phyloP scores from a whole-genome alignment of 331 rosid species.

The Dryas integrifolia region DNA sequence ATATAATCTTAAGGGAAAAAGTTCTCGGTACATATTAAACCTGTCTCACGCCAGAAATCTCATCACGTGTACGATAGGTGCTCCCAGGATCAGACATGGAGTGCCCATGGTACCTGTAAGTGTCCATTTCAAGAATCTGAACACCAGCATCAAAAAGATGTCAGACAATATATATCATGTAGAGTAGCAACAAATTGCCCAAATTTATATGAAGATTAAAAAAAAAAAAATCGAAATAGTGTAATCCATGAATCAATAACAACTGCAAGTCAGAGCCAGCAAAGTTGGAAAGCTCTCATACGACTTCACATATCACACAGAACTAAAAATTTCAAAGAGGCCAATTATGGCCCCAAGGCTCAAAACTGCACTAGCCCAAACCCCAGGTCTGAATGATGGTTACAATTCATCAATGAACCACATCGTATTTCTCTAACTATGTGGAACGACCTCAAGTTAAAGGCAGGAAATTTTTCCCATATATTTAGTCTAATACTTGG shows the following conservation, averaged over 20 bases:
- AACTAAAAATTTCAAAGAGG: not conserved
- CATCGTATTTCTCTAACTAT: not conserved
- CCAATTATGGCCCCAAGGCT: not conserved
- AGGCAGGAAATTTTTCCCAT: not conserved
- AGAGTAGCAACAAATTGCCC: conserved; percentile 8
- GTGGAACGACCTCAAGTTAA: not conserved
- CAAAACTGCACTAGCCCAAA: not conserved
- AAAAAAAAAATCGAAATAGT: not conserved
- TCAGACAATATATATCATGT: conserved; percentile 16
- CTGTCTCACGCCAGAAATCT: conserved; percentile 95
- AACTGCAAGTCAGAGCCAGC: not conserved
- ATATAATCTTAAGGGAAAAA: conserved; percentile 3
- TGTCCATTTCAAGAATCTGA: conserved; percentile 97
- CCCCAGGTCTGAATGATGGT: not conserved
- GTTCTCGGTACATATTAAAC: conserved; percentile 30
- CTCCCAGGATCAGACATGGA: conserved; percentile 99
- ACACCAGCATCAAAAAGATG: conserved; percentile 29
- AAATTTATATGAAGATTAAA: not conserved
- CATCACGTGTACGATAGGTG: conserved; percentile 99
- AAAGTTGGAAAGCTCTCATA: not conserved
- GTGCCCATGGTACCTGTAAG: conserved; percentile 97
- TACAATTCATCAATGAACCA: not conserved
- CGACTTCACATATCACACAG: not conserved
- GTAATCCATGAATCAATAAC: not conserved
- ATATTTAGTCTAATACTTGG: not conserved